A percentile compares a stretch with the other conserved stretches of the same genome.
Evolutionary conservation across 2,329 filamentous ascomycete genomes (phyloP).

Genomic region (Aureobasidium pullulans): DNA sequence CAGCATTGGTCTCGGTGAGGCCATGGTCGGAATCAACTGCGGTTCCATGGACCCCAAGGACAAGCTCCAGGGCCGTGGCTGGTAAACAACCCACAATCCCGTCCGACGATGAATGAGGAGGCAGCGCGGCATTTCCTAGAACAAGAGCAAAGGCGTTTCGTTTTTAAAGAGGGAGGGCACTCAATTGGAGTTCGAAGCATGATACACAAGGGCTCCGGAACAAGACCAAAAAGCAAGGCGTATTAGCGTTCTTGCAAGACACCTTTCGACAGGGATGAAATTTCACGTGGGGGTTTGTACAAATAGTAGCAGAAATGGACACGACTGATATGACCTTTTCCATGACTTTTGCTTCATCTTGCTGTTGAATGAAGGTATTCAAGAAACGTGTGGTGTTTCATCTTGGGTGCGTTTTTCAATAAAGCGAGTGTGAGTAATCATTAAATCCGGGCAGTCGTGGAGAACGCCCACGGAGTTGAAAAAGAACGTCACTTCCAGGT

Average conservation of each 20-base stretch:
- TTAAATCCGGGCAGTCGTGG: too few relatives aligned
- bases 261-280: background rate
- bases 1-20: conserved; percentile 84
- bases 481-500: too few relatives aligned
- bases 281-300: background rate
- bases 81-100: conserved; percentile 45
- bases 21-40: conserved; percentile 94
- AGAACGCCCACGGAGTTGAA: too few relatives aligned
- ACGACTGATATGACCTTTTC: background rate
- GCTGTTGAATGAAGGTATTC: too few relatives aligned
- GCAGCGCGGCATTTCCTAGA: background rate
- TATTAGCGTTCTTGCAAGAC: conserved; percentile 9
- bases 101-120: too few relatives aligned
- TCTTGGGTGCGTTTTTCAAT: too few relatives aligned
- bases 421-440: too few relatives aligned
- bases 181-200: background rate
- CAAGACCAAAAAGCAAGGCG: conserved; percentile 4
- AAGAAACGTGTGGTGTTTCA: too few relatives aligned
- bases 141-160: conserved; percentile 4
- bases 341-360: background rate
- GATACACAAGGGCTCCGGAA: background rate
- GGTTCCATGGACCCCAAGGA: conserved; percentile 67
- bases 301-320: background rate
- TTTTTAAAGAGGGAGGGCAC: background rate
- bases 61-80: conserved; percentile 78